Evolutionary conservation across 139 green algal genomes (phyloP), one percentile per base, ranked within the genome.

Genomic region (Ulvella scutata): DNA sequence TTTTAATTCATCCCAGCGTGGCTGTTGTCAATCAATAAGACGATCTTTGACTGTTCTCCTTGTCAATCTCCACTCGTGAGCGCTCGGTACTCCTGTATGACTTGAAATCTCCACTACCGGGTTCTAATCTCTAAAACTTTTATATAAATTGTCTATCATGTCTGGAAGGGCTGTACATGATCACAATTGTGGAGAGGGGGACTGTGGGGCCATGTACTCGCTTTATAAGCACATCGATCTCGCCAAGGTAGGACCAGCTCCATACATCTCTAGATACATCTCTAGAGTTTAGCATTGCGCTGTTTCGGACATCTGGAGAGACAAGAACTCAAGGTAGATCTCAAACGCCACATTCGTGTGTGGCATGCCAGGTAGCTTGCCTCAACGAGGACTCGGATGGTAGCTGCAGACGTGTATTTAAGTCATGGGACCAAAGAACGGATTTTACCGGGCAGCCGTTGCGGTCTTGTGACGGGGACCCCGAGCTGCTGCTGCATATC

Each of bases 401-500:
- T 21, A 89, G 78, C 31, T 75, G 61, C 73, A 73, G 29, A 61
- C 26, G n/a, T 3, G n/a, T 79, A 0, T 91, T 93, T 74, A 81
- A 83, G 59, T 72, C 88, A 0, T 97, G 92, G 92, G 61, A 85
- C 17, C 29, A 85, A 59, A 79, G 91, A 0, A 82, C 89, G 1
- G 73, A 92, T 31, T 23, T 75, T 2, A 62, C 80, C 20, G 73
- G 37, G 17, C 28, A 72, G 0, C 79, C 81, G 0, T 76, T 95
- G 72, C 34, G 77, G 10, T 92, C 85, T 74, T 88, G 96, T 31
- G 89, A 93, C 2, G 92, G 94, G 38, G 92, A 97, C 59, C 78
- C 85, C 7, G 92, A 97, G 80, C 81, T 97, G 74, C 85, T 97
- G 73, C 76, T 97, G 43, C 88, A 95, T 40, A 85, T 97, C 7